These are phyloP conservation scores for Pestalotiopsis sp. DNA, from an alignment of 2,329 filamentous ascomycete genomes.

Conservation along the genomic window DNA sequence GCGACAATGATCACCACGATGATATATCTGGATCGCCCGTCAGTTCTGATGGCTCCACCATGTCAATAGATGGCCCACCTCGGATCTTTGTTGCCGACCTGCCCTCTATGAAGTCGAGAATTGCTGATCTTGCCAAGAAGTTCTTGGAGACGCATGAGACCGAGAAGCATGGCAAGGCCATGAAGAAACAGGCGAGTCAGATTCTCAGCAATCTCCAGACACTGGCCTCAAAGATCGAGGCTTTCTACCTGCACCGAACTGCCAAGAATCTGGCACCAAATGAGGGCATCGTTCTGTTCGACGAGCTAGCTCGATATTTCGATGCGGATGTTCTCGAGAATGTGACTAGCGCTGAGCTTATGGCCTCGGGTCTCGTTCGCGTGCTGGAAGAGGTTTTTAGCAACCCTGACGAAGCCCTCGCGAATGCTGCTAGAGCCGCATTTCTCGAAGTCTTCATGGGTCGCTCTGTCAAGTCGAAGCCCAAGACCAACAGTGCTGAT, in stretches of 20 bases:
- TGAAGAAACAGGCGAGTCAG: constrained; percentile 77
- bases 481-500: constrained; percentile 65
- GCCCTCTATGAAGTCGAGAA: constrained; percentile 69
- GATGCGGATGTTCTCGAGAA: constrained; percentile 87
- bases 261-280: constrained; percentile 46
- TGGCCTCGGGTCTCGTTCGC: constrained; percentile 87
- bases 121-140: constrained; percentile 75
- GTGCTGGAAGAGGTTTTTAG: constrained; percentile 83
- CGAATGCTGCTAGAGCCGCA: constrained; percentile 72
- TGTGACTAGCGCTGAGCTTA: constrained; percentile 91
- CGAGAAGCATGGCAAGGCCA: constrained; percentile 68
- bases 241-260: constrained; percentile 66
- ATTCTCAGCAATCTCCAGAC: constrained; percentile 75
- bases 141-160: constrained; percentile 85
- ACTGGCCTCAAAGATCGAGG: constrained; percentile 72
- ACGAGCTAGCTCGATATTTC: constrained; percentile 79
- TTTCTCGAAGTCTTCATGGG: constrained; percentile 96
- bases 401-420: constrained; percentile 64
- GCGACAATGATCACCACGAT: constrained; percentile 49
- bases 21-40: constrained; percentile 68
- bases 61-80: constrained; percentile 62
- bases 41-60: constrained; percentile 68
- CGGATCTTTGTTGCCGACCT: constrained; percentile 49
- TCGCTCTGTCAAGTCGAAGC: constrained; percentile 65
- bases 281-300: constrained; percentile 70